Conservation (phyloP, 2,329 filamentous ascomycete genomes). For the Scedosporium apiospermum region DNA sequence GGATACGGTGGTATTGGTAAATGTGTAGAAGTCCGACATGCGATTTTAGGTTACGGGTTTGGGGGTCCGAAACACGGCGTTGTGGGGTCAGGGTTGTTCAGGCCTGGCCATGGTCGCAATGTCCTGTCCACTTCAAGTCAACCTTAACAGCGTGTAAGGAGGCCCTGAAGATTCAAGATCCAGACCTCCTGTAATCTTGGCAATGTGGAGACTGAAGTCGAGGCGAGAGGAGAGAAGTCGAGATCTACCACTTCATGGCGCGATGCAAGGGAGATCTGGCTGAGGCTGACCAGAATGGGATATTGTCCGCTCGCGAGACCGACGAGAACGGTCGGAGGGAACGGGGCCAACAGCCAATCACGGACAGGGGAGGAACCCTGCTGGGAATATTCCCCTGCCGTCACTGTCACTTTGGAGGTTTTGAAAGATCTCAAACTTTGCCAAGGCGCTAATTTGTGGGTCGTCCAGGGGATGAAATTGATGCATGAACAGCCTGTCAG, state of each 20-base stretch:
- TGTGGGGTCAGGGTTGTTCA: background rate
- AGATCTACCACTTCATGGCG: background rate
- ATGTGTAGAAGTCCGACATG: background rate
- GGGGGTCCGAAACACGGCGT: constrained; percentile 4
- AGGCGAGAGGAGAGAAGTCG: background rate
- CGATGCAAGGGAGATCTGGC: background rate
- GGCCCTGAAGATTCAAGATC: no score
- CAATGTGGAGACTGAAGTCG: background rate
- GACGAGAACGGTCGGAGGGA: background rate
- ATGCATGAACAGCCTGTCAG: background rate
- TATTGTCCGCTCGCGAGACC: background rate
- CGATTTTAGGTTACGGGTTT: background rate
- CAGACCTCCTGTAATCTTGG: background rate
- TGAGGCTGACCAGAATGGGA: background rate
- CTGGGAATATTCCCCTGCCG: background rate
- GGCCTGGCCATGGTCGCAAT: background rate
- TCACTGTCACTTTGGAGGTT: background rate
- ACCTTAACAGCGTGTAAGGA: no score
- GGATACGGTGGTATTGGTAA: background rate
- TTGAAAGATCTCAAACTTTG: background rate
- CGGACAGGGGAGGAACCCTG: background rate
- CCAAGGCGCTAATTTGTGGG: background rate
- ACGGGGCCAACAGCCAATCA: background rate
- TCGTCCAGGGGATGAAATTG: background rate
- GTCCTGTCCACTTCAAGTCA: background rate